phyloP scores from a whole-genome alignment of 257 asterid genomes.

The Scutellaria baicalensis region DNA sequence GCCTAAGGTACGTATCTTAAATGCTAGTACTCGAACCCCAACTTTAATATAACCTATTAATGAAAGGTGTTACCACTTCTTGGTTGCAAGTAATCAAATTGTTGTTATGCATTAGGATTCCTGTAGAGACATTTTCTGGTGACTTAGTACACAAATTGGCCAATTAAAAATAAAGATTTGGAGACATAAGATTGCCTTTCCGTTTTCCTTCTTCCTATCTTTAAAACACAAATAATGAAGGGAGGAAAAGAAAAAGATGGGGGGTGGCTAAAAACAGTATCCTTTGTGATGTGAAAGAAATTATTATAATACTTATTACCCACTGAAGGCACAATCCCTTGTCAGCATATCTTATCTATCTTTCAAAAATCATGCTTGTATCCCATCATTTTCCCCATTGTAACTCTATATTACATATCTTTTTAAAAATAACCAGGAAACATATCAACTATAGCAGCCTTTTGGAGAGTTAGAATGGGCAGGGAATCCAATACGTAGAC shows the following conservation, averaged over 20 bases:
- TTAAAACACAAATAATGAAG: slow-evolving; percentile 9
- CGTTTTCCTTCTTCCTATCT: slow-evolving; percentile 25
- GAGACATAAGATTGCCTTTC: slow-evolving; percentile 18
- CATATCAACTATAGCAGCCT: slow-evolving; percentile 4
- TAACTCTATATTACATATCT: slow-evolving; percentile 16
- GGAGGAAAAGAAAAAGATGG: slow-evolving; percentile 22
- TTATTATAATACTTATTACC: slow-evolving; percentile 46
- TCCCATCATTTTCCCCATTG: slow-evolving; percentile 24
- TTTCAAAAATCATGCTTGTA: slow-evolving; percentile 32
- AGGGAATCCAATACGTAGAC: slow-evolving; percentile 25
- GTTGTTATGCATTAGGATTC: not conserved
- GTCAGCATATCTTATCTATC: slow-evolving; percentile 61
- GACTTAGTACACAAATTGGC: slow-evolving; percentile 14
- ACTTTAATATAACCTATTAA: not conserved
- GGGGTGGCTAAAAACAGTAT: slow-evolving; percentile 20
- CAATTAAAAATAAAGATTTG: slow-evolving; percentile 24
- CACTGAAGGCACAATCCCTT: slow-evolving; percentile 46
- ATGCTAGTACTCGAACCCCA: not conserved
- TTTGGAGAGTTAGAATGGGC: not conserved
- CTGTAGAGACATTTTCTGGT: not conserved
- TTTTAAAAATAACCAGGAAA: not conserved
- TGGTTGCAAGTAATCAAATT: too few species aligned
- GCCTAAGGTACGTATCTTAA: slow-evolving; percentile 1
- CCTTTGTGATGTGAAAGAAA: slow-evolving; percentile 46
- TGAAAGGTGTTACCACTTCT: not conserved